phyloP scores from a whole-genome alignment of 2,329 filamentous ascomycete species.

The Aureobasidium sp. region DNA sequence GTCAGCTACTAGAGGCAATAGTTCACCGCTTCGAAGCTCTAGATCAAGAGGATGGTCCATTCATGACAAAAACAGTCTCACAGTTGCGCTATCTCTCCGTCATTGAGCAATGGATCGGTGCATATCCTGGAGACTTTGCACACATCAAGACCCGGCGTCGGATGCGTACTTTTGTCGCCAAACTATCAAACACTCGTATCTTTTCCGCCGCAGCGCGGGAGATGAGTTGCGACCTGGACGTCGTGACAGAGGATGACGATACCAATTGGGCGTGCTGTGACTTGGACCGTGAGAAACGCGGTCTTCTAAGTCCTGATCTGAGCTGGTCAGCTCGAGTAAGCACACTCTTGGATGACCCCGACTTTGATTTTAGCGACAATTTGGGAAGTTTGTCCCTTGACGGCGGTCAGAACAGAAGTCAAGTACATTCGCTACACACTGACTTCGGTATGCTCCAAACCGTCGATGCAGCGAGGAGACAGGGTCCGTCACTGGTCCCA shows the following conservation, averaged over 20 bases:
- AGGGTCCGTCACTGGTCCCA: slow-evolving; percentile 66
- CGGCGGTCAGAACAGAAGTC: background rate
- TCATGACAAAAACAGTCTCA: slow-evolving; percentile 68
- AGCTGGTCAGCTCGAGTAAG: slow-evolving; percentile 25
- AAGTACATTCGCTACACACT: background rate
- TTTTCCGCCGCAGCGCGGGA: slow-evolving; percentile 81
- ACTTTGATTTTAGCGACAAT: slow-evolving; percentile 24
- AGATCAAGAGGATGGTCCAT: slow-evolving; percentile 58
- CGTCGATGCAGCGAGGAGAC: slow-evolving; percentile 70
- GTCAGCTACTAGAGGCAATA: slow-evolving; percentile 69
- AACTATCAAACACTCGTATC: slow-evolving; percentile 69
- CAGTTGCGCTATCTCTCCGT: slow-evolving; percentile 80
- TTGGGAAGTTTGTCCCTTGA: slow-evolving; percentile 25
- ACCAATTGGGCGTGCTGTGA: slow-evolving; percentile 86
- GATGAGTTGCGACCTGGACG: slow-evolving; percentile 70
- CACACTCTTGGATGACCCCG: slow-evolving; percentile 29
- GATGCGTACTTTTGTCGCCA: slow-evolving; percentile 66
- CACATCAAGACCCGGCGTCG: slow-evolving; percentile 63
- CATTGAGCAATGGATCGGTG: slow-evolving; percentile 79
- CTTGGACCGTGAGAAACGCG: slow-evolving; percentile 44
- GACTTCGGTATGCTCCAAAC: slow-evolving; percentile 14
- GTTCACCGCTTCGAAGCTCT: slow-evolving; percentile 66
- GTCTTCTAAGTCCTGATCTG: slow-evolving; percentile 18
- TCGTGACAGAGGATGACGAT: slow-evolving; percentile 79
- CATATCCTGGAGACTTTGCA: slow-evolving; percentile 91